phyloP scores from a whole-genome alignment of 805 yeast genomes.

The Barnettozyma sp. region DNA sequence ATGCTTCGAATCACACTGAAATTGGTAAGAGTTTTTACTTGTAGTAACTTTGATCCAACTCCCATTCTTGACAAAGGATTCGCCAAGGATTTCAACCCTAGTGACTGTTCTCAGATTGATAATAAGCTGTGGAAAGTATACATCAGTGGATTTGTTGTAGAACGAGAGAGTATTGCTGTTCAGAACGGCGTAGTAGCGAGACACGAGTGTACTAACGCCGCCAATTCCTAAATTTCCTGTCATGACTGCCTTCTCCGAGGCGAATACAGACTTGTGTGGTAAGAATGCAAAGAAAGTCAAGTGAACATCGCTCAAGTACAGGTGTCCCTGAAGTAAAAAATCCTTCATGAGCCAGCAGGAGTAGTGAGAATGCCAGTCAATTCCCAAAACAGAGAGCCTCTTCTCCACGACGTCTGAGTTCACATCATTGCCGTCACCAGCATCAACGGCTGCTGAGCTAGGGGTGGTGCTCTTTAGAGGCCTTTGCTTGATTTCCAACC shows the following conservation, averaged over 20 bases:
- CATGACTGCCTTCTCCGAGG: conserved; percentile 34
- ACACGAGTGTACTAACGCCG: conserved; percentile 27
- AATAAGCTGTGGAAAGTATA: conserved; percentile 76
- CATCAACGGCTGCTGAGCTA: background rate
- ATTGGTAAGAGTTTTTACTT: conserved; percentile 49
- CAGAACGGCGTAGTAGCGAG: conserved; percentile 75
- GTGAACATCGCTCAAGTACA: conserved; percentile 59
- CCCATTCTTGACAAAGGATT: conserved; percentile 11
- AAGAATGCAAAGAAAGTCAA: conserved; percentile 73
- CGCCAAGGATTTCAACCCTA: conserved; percentile 45
- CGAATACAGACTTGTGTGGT: conserved; percentile 43
- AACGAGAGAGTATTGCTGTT: conserved; percentile 61
- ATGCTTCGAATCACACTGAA: conserved; percentile 65
- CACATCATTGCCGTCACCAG: conserved; percentile 1
- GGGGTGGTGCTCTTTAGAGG: too few species aligned
- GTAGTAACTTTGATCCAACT: conserved; percentile 55
- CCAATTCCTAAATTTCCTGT: conserved; percentile 46
- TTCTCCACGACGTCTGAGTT: conserved; percentile 1
- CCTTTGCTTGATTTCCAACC: too few species aligned
- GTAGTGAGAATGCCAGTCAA: conserved; percentile 37
- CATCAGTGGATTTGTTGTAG: conserved; percentile 64
- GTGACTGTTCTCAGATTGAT: conserved; percentile 64
- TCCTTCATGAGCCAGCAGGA: conserved; percentile 78
- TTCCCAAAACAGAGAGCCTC: background rate
- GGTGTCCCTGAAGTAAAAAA: conserved; percentile 79